These are phyloP conservation scores for Pochonia chlamydosporia DNA, from an alignment of 2,329 filamentous ascomycete genomes.

Conservation along the genomic window DNA sequence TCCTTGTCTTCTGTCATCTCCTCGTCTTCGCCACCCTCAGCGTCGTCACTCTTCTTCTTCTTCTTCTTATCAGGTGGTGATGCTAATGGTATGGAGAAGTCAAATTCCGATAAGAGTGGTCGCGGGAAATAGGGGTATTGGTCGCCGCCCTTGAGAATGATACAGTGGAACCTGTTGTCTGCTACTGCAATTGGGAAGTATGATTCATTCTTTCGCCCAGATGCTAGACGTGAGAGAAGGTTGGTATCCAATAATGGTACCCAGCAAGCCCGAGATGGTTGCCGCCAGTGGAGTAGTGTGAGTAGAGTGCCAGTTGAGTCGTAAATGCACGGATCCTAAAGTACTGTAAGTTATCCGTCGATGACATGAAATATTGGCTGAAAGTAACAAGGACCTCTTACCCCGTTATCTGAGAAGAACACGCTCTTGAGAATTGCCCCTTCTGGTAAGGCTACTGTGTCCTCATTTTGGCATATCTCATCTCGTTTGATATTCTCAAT, in stretches of 20 bases:
- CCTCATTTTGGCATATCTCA: constrained; percentile 90
- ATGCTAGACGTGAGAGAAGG: constrained; percentile 72
- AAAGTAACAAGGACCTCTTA: too few species aligned
- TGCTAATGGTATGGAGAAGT: constrained; percentile 77
- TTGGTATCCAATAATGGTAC: constrained; percentile 88
- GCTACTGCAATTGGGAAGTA: constrained; percentile 97
- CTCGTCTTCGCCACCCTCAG: constrained; percentile 29
- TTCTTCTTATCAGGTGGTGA: constrained; percentile 36
- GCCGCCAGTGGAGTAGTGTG: constrained; percentile 86
- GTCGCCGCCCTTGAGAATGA: constrained; percentile 95
- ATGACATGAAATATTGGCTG: neutral
- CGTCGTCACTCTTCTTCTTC: constrained; percentile 28
- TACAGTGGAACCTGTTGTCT: constrained; percentile 90
- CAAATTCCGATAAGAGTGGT: constrained; percentile 86
- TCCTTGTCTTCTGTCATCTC: constrained; percentile 28
- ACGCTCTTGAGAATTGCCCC: constrained; percentile 70
- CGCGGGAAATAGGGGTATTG: constrained; percentile 89
- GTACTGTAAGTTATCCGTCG: neutral
- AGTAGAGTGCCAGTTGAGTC: constrained; percentile 86
- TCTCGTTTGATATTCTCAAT: constrained; percentile 94
- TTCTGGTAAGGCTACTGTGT: constrained; percentile 77
- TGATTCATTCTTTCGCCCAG: constrained; percentile 77
- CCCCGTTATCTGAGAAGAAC: constrained; percentile 89
- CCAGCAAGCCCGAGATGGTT: constrained; percentile 80
- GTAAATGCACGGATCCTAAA: constrained; percentile 88